phyloP scores from a whole-genome alignment of 139 green algal genomes.

The Coelastrella sp. region DNA sequence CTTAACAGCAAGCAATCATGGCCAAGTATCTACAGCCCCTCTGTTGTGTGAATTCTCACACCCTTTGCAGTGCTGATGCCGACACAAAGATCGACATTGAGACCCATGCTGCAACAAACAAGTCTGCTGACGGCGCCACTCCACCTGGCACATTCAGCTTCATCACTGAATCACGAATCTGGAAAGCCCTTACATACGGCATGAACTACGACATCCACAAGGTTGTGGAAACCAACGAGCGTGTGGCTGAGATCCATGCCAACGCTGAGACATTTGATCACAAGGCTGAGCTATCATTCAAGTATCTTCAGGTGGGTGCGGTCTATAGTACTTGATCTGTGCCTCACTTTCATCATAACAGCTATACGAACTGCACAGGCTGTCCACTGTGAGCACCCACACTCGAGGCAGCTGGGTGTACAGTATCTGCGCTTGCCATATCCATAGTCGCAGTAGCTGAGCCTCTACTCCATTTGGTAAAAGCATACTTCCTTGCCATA shows the following conservation, averaged over 20 bases:
- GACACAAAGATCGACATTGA: background rate
- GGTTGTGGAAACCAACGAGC: constrained; percentile 51
- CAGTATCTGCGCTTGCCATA: background rate
- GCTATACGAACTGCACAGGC: no score
- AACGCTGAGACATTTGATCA: constrained; percentile 82
- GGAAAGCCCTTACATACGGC: background rate
- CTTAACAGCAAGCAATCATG: no score
- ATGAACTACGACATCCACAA: constrained; percentile 49
- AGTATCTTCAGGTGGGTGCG: constrained; percentile 79
- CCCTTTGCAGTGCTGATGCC: background rate
- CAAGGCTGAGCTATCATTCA: constrained; percentile 75
- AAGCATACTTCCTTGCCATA: no score
- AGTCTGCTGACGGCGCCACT: background rate
- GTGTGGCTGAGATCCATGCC: constrained; percentile 67
- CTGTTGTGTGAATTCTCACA: background rate
- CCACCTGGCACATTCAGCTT: background rate
- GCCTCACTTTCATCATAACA: no score
- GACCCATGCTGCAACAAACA: background rate
- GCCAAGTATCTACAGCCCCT: no score
- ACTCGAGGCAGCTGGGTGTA: no score
- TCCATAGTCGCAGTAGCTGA: background rate
- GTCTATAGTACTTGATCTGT: no score
- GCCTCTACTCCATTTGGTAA: background rate
- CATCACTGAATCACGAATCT: background rate
- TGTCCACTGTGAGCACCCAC: no score